Evolutionary conservation across 1,284 basidiomycete species (phyloP), one percentile per base, ranked within the genome.

Genomic region (Neolentinus lepideus): DNA sequence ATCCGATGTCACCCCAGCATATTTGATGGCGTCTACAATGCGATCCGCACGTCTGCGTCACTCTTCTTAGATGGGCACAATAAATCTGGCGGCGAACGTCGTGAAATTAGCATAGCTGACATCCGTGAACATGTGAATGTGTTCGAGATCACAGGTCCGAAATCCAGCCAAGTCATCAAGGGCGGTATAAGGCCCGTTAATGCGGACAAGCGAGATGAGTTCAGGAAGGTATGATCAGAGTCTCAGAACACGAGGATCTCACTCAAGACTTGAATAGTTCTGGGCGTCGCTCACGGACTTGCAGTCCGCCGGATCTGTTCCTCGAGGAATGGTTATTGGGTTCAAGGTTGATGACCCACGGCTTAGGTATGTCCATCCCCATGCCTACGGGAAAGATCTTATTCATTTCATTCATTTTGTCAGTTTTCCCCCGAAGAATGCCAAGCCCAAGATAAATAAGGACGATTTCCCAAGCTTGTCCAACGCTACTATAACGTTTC

Each of bases 111-210:
- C 59, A 75, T 94, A 11, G 74, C 77, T 2, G 88, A 94, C 67
- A 66, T 93, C 51, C 73, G 85, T 50, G 81, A 81, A 2, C 77
- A 85, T 51, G 65, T 94, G 31, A 91, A 90, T 57, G 77, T 85
- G 2, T 94, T 94, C 62, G 92, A 97, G 65, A 80, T 96, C 19
- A 87, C 89, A 74, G 94, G 94, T 2, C 89, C 90, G 1, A 87
- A 86, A 64, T 78, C 90, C 0, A 92, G 81, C 56, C 87, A 90
- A 63, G 80, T 94, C 8, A 69, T 96, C 52, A 82, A 79, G 61
- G 88, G 91, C 19, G 85, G 85, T 1, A 64, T 95, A 51, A 80
- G 74, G 25, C 79, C 85, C 8, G 75, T 79, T 10, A 70, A 74
- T 10, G 74, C 75, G 0, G 81, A 85, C 36, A 64, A 75, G 1